phyloP scores from a whole-genome alignment of 257 asterid species.

The Rhazya stricta region DNA sequence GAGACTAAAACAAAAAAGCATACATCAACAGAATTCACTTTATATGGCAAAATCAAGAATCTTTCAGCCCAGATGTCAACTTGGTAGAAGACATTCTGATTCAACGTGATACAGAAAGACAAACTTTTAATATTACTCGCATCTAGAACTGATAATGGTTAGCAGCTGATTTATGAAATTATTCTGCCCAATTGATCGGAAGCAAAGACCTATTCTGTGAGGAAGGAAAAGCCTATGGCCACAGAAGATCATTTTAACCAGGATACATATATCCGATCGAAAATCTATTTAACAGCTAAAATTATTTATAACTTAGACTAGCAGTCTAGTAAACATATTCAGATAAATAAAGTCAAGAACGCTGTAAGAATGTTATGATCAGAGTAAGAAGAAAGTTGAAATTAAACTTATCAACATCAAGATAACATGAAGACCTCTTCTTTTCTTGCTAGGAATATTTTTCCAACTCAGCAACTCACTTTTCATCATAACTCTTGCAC shows the following conservation, averaged over 20 bases:
- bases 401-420: neutral
- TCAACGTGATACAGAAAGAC: neutral
- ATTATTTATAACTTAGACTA: neutral
- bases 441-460: neutral
- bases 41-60: neutral
- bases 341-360: no score
- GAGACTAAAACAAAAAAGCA: neutral
- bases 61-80: neutral
- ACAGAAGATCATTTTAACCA: neutral
- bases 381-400: neutral
- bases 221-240: neutral
- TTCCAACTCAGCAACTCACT: neutral
- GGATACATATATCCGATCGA: neutral
- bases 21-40: neutral
- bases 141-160: neutral
- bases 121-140: neutral
- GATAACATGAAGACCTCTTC: neutral
- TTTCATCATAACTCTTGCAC: neutral
- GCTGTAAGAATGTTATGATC: neutral
- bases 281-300: neutral
- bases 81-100: neutral
- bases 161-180: neutral
- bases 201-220: neutral
- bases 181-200: neutral
- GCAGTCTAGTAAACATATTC: neutral